Conservation (phyloP, 495 filamentous ascomycete genomes). For the Aspergillus leporis region DNA sequence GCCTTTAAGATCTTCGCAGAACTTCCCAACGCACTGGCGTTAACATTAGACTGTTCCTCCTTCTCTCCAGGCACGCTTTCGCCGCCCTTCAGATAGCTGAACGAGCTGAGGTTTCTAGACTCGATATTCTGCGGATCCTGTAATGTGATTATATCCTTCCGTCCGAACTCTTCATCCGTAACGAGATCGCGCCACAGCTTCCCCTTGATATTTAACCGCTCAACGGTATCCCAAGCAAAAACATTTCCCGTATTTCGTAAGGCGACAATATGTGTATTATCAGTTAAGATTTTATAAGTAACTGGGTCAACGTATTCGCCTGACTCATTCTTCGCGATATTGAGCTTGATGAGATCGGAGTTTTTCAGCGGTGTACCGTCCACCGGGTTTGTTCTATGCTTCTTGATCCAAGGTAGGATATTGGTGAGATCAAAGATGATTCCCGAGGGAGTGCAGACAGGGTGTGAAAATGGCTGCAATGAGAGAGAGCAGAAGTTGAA, state of each 20-base stretch:
- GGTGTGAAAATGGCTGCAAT: slow-evolving; percentile 86
- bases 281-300: slow-evolving; percentile 94
- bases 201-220: slow-evolving; percentile 93
- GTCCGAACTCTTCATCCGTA: slow-evolving; percentile 80
- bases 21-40: slow-evolving; percentile 73
- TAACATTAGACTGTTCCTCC: slow-evolving; percentile 62
- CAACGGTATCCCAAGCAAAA: slow-evolving; percentile 92
- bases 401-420: slow-evolving; percentile 88
- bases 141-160: slow-evolving; percentile 93
- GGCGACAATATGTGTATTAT: slow-evolving; percentile 96
- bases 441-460: slow-evolving; percentile 76
- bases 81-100: slow-evolving; percentile 88
- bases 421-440: slow-evolving; percentile 86
- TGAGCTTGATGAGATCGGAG: slow-evolving; percentile 85
- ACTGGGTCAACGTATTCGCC: slow-evolving; percentile 95
- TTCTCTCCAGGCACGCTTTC: slow-evolving; percentile 60
- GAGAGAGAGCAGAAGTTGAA: slow-evolving; percentile 98
- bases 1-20: slow-evolving; percentile 87
- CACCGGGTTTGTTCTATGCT: slow-evolving; percentile 87
- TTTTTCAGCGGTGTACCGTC: slow-evolving; percentile 74
- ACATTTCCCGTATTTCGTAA: slow-evolving; percentile 89
- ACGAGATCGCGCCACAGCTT: slow-evolving; percentile 96
- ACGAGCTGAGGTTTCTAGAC: slow-evolving; percentile 78
- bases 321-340: slow-evolving; percentile 89
- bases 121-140: slow-evolving; percentile 95